phyloP scores from a whole-genome alignment of 805 yeast species.

The Cyberlindnera samutprakarnensis region DNA sequence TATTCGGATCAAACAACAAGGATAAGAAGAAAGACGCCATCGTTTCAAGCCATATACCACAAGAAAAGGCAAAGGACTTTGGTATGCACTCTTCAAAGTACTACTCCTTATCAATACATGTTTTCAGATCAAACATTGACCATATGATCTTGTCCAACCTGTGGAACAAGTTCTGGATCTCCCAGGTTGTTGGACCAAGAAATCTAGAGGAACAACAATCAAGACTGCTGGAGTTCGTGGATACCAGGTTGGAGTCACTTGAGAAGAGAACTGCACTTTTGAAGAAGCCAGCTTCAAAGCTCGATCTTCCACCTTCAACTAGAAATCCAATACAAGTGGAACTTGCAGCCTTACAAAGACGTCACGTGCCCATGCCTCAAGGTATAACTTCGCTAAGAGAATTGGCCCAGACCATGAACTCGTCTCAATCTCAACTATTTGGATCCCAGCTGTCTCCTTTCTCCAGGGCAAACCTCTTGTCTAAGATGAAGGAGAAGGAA shows the following conservation, averaged over 20 bases:
- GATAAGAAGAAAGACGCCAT: conserved; percentile 2
- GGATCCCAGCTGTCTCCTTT: conserved; percentile 18
- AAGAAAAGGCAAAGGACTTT: conserved; percentile 49
- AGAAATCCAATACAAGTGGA: not conserved
- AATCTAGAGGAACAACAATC: conserved; percentile 6
- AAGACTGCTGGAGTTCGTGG: not conserved
- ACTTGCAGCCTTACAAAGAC: not conserved
- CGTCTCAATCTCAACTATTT: not conserved
- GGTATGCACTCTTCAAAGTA: conserved; percentile 68
- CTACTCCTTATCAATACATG: conserved; percentile 55
- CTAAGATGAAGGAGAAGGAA: conserved; percentile 11
- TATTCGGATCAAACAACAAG: not conserved
- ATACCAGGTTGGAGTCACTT: conserved; percentile 1
- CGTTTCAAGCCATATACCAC: conserved; percentile 28
- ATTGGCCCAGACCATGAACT: conserved; percentile 1
- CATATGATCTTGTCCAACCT: conserved; percentile 34
- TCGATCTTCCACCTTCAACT: not conserved
- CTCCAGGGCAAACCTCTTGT: conserved; percentile 15
- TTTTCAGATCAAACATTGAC: conserved; percentile 50
- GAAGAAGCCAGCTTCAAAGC: not conserved
- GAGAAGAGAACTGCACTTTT: not conserved
- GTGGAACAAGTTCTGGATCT: conserved; percentile 41
- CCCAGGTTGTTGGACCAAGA: conserved; percentile 23
- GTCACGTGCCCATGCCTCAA: not conserved
- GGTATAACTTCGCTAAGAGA: conserved; percentile 2